Conservation (phyloP, 345 rosid genomes). For the Crucihimalaya himalaica region DNA sequence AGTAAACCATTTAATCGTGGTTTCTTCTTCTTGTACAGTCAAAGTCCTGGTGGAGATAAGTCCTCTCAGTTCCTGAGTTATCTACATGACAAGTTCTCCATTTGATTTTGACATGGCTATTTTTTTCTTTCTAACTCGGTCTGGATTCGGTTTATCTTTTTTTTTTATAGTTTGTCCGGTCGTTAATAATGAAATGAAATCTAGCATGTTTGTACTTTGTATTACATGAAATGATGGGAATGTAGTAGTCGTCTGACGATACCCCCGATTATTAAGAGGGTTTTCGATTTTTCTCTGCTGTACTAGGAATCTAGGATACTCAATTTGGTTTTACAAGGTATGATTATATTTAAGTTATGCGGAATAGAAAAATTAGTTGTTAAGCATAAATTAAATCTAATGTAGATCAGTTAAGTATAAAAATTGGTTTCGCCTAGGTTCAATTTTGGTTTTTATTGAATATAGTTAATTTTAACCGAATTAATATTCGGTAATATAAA, state of each 20-base stretch:
- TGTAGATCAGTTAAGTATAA: not conserved
- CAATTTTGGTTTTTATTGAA: no score
- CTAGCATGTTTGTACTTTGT: not conserved
- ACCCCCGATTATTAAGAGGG: not conserved
- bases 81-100: not conserved
- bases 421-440: not conserved
- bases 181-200: constrained; percentile 19
- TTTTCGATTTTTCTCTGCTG: not conserved
- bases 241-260: not conserved
- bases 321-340: not conserved
- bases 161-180: not conserved
- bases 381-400: not conserved
- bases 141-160: not conserved
- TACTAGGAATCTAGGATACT: not conserved
- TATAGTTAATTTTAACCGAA: not conserved
- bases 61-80: constrained; percentile 27
- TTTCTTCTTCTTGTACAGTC: constrained; percentile 31
- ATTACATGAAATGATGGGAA: not conserved
- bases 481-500: not conserved
- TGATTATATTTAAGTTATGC: not conserved
- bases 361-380: not conserved
- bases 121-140: not conserved
- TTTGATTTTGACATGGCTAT: not conserved
- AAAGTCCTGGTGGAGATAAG: constrained; percentile 18
- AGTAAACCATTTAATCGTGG: constrained; percentile 10